These are phyloP conservation scores for Maudiozyma humilis DNA, from an alignment of 1,139 yeast species.

Conservation along the genomic window DNA sequence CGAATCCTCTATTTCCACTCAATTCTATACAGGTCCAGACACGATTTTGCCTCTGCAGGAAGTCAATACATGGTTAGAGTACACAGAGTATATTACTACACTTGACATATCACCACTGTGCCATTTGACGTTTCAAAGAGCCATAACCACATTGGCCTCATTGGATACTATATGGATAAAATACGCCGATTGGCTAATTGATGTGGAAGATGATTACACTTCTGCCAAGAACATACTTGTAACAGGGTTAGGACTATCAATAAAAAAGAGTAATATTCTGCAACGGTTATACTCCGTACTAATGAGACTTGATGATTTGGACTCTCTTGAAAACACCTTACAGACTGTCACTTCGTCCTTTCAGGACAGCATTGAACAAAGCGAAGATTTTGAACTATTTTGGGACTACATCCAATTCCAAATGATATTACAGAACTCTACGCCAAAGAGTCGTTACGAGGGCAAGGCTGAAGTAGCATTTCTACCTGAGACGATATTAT, in stretches of 20 bases:
- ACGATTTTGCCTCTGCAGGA: constrained; percentile 21
- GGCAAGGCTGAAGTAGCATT: constrained; percentile 3
- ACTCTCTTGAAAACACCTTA: constrained; percentile 14
- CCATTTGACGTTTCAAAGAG: constrained; percentile 29
- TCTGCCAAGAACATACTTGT: constrained; percentile 23
- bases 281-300: constrained; percentile 18
- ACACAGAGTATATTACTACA: constrained; percentile 24
- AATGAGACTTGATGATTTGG: constrained; percentile 18
- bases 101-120: constrained; percentile 16
- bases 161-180: constrained; percentile 29
- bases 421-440: constrained; percentile 16
- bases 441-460: constrained; percentile 18
- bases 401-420: constrained; percentile 26
- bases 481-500: constrained; percentile 13
- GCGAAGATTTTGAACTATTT: constrained; percentile 25
- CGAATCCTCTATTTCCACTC: constrained; percentile 25
- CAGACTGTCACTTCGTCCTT: constrained; percentile 12
- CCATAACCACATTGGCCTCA: constrained; percentile 25
- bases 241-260: constrained; percentile 18
- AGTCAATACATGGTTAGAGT: constrained; percentile 24
- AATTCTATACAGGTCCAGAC: constrained; percentile 25
- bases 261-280: constrained; percentile 21
- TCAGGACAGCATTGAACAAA: constrained; percentile 14
- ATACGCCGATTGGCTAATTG: constrained; percentile 28
- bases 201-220: constrained; percentile 16